Base-by-base conservation (phyloP, 306 rosid species). In the Vigna trinervia region DNA sequence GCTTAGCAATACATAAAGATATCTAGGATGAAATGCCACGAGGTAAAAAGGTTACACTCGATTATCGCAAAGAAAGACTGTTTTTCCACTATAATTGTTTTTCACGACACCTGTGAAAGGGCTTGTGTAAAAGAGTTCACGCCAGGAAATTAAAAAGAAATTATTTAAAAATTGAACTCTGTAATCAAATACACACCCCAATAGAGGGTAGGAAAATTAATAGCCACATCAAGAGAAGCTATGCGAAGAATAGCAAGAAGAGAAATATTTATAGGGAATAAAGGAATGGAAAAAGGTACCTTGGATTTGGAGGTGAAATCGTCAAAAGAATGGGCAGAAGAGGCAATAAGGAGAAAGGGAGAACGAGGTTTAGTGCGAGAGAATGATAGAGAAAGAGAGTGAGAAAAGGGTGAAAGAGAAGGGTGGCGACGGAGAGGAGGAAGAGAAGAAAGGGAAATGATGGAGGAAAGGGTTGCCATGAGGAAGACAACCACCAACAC, bases 391-490 rank as follows among this genome's bases (percentile, higher is more conserved):
- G 67, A 64, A 0, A 61, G 34, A 0, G 84, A 75, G 2, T 47
- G 70, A 9, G 30, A 75, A 62, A 41, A 53, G 69, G 77, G 81
- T 1, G 74, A 12, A n/a, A 39, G 45, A 1, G 54, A 56, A 36
- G 58, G 82, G 62, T 57, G 48, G 51, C 34, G 92, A 79, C 57
- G 90, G 75, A 56, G 82, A 61, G 43, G 83, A 82, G 81, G 73
- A 78, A 75, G 86, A 78, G 87, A 88, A 36, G 76, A 78, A 70
- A 78, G 82, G 88, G 80, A 84, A 88, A 86, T 68, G 78, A 83
- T 81, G 80, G 94, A 89, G 81, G 90, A 74, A 81, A 88, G 85
- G 91, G 94, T 78, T 80, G 98, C 94, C 98, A 94, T 91, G 73
- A 45, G 34, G 17, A 66, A 5, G 79, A 52, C 75, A 73, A 78